Percentiles rank a stretch among this genome's conserved stretches.
These are phyloP conservation scores for Handroanthus guayacan DNA, from an alignment of 257 asterid species.

Conservation along the genomic window DNA sequence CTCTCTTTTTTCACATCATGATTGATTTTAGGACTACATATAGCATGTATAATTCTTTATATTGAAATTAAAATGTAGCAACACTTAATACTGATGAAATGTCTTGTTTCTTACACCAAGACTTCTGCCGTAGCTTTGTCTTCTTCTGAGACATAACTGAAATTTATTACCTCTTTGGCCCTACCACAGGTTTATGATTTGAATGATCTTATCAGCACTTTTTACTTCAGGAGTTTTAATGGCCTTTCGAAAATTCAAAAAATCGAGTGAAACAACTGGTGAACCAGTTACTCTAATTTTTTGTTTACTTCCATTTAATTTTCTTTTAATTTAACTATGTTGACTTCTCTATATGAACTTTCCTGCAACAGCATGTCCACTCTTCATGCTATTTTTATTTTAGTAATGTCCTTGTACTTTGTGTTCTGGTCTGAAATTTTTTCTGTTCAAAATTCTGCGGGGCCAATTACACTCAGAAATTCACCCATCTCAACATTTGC, in stretches of 20 bases:
- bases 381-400: too few relatives aligned
- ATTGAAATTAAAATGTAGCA: background rate
- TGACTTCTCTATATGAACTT: too few relatives aligned
- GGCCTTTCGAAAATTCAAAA: constrained; percentile 82
- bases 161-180: constrained; percentile 29
- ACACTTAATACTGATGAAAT: constrained; percentile 20
- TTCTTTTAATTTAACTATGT: constrained; percentile 2
- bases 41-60: background rate
- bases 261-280: constrained; percentile 97
- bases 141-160: constrained; percentile 18
- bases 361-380: too few relatives aligned
- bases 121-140: background rate
- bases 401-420: too few relatives aligned
- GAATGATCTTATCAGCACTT: constrained; percentile 80
- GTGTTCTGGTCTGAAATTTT: too few relatives aligned
- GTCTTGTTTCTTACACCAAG: constrained; percentile 15
- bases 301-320: constrained; percentile 7
- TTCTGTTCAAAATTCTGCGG: too few relatives aligned
- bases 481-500: constrained; percentile 56
- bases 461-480: too few relatives aligned
- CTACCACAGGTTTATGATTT: constrained; percentile 74
- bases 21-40: constrained; percentile 9
- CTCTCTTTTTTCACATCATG: too few relatives aligned
- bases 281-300: constrained; percentile 31
- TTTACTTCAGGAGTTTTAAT: constrained; percentile 72